Evolutionary conservation across 441 rosid species (phyloP), one percentile per base, ranked within the genome.

Genomic region (Adansonia madagascariensis): DNA sequence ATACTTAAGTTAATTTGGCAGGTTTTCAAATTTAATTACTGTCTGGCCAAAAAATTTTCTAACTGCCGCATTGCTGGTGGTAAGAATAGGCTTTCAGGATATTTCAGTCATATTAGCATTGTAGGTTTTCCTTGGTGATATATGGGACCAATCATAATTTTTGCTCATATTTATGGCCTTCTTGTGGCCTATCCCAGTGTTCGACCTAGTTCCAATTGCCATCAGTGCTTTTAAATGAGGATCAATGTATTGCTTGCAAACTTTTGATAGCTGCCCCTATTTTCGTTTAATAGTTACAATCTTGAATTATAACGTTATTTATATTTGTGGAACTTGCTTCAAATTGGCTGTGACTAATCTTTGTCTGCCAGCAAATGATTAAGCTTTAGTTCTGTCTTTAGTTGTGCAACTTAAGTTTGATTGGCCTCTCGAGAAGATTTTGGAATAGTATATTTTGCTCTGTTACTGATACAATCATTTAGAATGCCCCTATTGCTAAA

Each of bases 1-100:
- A 65, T 65, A n/a, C 4, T 41, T 39, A 65, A 41, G 70, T 65
- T 65, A 17, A 65, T 41, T 65, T 41, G 70, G 24, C 70, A 41
- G 46, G 50, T 59, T 59, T 59, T 59, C 63, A 59, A 22, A 59
- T 59, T 11, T 17, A 59, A 59, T 20, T 59, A 59, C 15, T 1
- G 11, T 59, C n/a, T 10, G n/a, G 27, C 39, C 66, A 12, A 20
- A 8, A 18, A 18, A 57, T 18, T 3, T 3, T 39, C 31, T 57
- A 57, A 60, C 64, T 39, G 12, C 43, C 2, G 35, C 35, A 65
- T 39, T 65, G 50, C 20, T 41, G 24, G 11, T 65, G 24, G 12
- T 41, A 65, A 41, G 49, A 65, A 8, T 41, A 39, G 70, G 14
- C 20, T 41, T 65, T 41, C 6, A n/a, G 50, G 27, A 65, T 14